Conservation (phyloP, 805 yeast species). For the Candida vaughaniae region DNA sequence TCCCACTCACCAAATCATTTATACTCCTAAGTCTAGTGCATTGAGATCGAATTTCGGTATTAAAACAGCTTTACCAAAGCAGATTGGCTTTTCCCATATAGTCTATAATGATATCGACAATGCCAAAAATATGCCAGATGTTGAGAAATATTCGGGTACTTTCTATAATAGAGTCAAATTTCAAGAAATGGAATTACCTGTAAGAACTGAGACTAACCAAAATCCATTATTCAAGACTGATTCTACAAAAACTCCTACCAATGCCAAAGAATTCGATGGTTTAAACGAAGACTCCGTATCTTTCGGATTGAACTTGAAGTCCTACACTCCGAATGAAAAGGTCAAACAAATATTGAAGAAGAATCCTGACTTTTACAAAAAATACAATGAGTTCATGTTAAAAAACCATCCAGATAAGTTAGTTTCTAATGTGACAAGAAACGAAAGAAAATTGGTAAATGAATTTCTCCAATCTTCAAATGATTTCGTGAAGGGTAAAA, state of each 20-base stretch:
- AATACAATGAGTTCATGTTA: slow-evolving; percentile 56
- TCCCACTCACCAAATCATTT: slow-evolving; percentile 75
- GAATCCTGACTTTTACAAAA: slow-evolving; percentile 47
- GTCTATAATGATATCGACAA: slow-evolving; percentile 68
- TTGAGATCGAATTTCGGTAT: slow-evolving; percentile 74
- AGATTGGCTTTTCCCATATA: slow-evolving; percentile 56
- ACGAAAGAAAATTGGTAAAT: slow-evolving; percentile 29
- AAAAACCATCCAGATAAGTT: slow-evolving; percentile 44
- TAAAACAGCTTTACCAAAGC: slow-evolving; percentile 66
- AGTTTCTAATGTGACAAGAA: slow-evolving; percentile 20
- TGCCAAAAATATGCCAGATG: slow-evolving; percentile 65
- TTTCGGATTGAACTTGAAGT: slow-evolving; percentile 31
- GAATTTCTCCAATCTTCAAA: slow-evolving; percentile 26
- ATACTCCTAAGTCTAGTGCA: slow-evolving; percentile 64
- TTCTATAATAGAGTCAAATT: slow-evolving; percentile 63
- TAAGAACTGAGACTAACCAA: slow-evolving; percentile 29
- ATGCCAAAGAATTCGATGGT: slow-evolving; percentile 11
- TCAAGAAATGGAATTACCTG: slow-evolving; percentile 63
- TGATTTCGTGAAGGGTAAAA: slow-evolving; percentile 20
- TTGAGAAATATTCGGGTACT: slow-evolving; percentile 60
- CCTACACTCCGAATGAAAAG: slow-evolving; percentile 24
- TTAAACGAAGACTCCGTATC: slow-evolving; percentile 25
- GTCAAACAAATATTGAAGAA: slow-evolving; percentile 34
- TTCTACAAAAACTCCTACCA: slow-evolving; percentile 19
- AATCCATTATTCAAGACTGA: slow-evolving; percentile 45